Base-by-base conservation (phyloP, 2,329 filamentous ascomycete species). In the Colletotrichum godetiae region DNA sequence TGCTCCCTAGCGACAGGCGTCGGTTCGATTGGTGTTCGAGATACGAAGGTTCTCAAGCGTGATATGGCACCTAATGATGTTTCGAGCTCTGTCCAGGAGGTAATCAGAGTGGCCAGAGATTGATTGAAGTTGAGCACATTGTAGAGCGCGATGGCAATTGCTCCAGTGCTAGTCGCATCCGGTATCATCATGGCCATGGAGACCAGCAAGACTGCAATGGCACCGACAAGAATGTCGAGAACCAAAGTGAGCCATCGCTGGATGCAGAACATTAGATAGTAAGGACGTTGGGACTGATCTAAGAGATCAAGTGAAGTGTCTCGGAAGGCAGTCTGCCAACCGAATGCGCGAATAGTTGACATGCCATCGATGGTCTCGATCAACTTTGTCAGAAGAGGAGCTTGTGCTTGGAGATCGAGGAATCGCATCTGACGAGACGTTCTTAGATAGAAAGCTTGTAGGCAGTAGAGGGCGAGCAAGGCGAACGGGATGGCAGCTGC, bases 401-500 rank as follows among this genome's bases (percentile, higher is more conserved):
- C 83, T 60, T 86, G 86, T 0, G 88, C 84, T 74, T 91, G 88
- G 0, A 91, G 81, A 61, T 91, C 89, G 33, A 91, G 77, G 13
- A 88, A 83, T 49, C 88, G 86, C 3, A 91, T 80, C 75, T 91
- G 89, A 0, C 89, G 84, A 0, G 89, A 90, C 0, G 89, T 90
- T 6, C 86, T 83, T 0, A 91, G 81, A 29, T 79, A 79, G 27
- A 77, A 57, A 8, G 76, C 77, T 37, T 82, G 80, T 10, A 81
- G 58, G 3, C 77, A n/a, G 33, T 74, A 78, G 6, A 82, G 64
- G 1, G 76, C 65, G 4, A 75, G 10, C 3, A 79, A 24, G 2
- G 72, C 73, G 4, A 85, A 68, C 0, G 89, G 88, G n/a, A 90
- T 81, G 0, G 82, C 83, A 1, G 86, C 78, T 0, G 83, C 82